These are phyloP conservation scores for Pythium oligandrum DNA, from an alignment of 352 stramenopile genomes.

Conservation along the genomic window DNA sequence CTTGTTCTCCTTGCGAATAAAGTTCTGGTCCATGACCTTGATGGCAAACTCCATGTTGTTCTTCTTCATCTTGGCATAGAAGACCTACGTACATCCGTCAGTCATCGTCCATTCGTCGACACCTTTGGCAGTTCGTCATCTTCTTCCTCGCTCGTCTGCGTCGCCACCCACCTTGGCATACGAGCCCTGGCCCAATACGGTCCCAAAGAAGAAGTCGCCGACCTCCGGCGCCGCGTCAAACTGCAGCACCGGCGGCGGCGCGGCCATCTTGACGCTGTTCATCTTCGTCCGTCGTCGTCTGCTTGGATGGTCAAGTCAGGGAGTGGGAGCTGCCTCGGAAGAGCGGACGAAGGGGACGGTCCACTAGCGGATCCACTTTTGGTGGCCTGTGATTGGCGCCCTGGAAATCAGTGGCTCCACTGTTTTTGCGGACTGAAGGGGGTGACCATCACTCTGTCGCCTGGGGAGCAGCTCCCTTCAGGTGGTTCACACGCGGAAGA, in stretches of 20 bases:
- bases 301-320: conserved; percentile 6
- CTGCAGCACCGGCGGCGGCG: conserved; percentile 40
- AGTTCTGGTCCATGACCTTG: conserved; percentile 90
- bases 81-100: conserved; percentile 42
- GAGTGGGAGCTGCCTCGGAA: conserved; percentile 6
- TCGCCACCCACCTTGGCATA: conserved; percentile 70
- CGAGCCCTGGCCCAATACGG: conserved; percentile 79
- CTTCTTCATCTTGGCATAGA: conserved; percentile 84
- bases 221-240: conserved; percentile 63
- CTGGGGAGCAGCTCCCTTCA: no score
- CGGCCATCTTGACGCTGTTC: conserved; percentile 2
- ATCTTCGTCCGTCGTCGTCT: conserved; percentile 13
- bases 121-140: no score
- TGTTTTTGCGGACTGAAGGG: conserved; percentile 6
- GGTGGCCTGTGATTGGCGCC: conserved; percentile 12
- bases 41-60: conserved; percentile 78
- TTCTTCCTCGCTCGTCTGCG: background rate
- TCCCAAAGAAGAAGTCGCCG: conserved; percentile 85
- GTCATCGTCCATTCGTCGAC: background rate
- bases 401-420: conserved; percentile 11
- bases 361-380: conserved; percentile 19
- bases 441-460: conserved; percentile 25
- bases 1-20: conserved; percentile 91
- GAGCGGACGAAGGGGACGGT: conserved; percentile 13
- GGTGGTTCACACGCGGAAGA: no score